Base-by-base conservation (phyloP, 2,329 filamentous ascomycete species). In the Neofusicoccum sp. region DNA sequence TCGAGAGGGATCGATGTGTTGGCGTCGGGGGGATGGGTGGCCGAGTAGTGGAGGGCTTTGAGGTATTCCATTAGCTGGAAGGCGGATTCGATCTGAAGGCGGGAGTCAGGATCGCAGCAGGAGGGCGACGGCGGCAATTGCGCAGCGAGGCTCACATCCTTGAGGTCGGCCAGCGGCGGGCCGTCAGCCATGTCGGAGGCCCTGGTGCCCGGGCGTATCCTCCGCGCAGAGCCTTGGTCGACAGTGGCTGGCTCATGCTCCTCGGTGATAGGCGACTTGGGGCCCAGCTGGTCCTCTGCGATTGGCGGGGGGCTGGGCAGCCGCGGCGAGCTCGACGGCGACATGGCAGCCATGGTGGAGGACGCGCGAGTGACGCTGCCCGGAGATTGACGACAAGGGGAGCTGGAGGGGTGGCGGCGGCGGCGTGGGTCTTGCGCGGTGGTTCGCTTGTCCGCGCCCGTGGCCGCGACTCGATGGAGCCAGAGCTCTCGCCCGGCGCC, bases 51-150 rank as follows among this genome's bases (percentile, higher is more conserved):
- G 14, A 97, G 85, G 36, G 95, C 91, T 75, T 96, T 93, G 59
- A 99, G 88, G 72, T 99, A 93, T 77, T 99, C 95, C 76, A 97
- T 96, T 16, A 98, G 86, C 75, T 97, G 95, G 74, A 98, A 99
- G 45, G 95, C 90, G 24, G 93, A 98, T 73, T 99, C 93, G 67
- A 99, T 91, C 90, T 97, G 65, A 43, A 57, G 53, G n/a, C 26
- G 60, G 16, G 41, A 47, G 62, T 72, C 63, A 72, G 66, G 62
- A 51, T 38, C 16, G n/a, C 24, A 61, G 30, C 61, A 38, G 47
- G 26, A 59, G 45, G 43, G 44, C 40, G 31, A 40, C 44, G 24
- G 28, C 6, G 12, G 34, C 28, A 28, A 56, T 41, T 36, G 43
- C 9, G n/a, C 41, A n/a, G 31, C 40, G 7, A 34, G 14, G 26